phyloP scores from a whole-genome alignment of 2,329 filamentous ascomycete genomes.

The Nemania sp. region DNA sequence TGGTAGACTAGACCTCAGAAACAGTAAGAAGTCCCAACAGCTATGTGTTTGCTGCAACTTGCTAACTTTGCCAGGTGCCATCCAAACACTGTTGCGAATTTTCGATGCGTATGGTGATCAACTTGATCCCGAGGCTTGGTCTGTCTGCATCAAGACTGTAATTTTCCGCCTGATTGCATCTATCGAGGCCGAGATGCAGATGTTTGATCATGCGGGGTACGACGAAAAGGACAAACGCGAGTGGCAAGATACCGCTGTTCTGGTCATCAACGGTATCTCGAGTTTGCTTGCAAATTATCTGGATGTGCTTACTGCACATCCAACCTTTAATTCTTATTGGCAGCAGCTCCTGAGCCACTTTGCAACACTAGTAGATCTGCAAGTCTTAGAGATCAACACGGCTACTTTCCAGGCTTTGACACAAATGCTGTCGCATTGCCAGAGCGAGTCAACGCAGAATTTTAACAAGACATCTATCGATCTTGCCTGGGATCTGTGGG shows the following conservation, averaged over 20 bases:
- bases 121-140: conserved; percentile 78
- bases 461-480: conserved; percentile 59
- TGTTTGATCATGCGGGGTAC: conserved; percentile 41
- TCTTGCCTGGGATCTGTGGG: conserved; percentile 72
- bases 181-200: conserved; percentile 61
- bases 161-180: conserved; percentile 76
- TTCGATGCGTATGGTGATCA: conserved; percentile 89
- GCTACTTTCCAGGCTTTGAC: conserved; percentile 70
- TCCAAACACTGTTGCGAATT: conserved; percentile 88
- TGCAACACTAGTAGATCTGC: conserved; percentile 63
- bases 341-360: conserved; percentile 71
- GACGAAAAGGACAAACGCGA: conserved; percentile 53
- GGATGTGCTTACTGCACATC: conserved; percentile 67
- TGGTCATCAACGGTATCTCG: conserved; percentile 73
- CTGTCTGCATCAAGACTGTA: conserved; percentile 77
- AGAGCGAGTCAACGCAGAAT: conserved; percentile 46
- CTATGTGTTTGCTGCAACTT: conserved; percentile 33
- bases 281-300: conserved; percentile 77
- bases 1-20: conserved; percentile 73
- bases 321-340: conserved; percentile 75
- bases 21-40: conserved; percentile 55
- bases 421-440: conserved; percentile 60
- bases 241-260: conserved; percentile 75
- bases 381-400: conserved; percentile 70
- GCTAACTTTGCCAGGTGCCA: conserved; percentile 60